These are phyloP conservation scores for Chlamydomonas schloesseri DNA, from an alignment of 139 green algal genomes.

Conservation along the genomic window DNA sequence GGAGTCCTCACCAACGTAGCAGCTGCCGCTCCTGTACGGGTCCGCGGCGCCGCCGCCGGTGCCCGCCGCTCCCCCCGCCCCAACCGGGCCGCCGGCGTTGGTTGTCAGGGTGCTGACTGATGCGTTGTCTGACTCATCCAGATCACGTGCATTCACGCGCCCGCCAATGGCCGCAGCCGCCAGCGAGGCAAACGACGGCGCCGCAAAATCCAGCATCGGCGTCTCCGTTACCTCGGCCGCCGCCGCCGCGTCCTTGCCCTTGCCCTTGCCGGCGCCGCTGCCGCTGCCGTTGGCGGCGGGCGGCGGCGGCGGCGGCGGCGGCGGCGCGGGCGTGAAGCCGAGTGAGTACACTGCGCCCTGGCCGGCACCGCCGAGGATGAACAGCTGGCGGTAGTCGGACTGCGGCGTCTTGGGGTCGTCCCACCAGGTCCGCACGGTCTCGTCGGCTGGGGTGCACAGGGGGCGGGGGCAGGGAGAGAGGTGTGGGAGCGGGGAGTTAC, in stretches of 20 bases:
- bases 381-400: slow-evolving; percentile 43
- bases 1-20: background rate
- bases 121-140: no score
- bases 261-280: background rate
- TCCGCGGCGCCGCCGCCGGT: background rate
- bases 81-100: background rate
- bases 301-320: slow-evolving; percentile 10
- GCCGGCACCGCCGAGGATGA: slow-evolving; percentile 36
- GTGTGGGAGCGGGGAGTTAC: no score
- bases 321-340: slow-evolving; percentile 2
- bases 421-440: slow-evolving; percentile 36
- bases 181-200: background rate
- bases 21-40: background rate
- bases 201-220: background rate
- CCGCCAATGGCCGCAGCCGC: background rate
- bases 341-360: slow-evolving; percentile 18
- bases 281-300: background rate
- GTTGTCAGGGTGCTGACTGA: no score
- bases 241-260: no score
- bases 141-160: no score
- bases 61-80: background rate
- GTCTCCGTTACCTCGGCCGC: background rate
- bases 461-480: no score
- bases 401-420: slow-evolving; percentile 46
- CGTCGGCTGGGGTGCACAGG: slow-evolving; percentile 22